Evolutionary conservation across 129 eudicot species (phyloP).

Genomic region (Chrysanthemum lavandulifolium): DNA sequence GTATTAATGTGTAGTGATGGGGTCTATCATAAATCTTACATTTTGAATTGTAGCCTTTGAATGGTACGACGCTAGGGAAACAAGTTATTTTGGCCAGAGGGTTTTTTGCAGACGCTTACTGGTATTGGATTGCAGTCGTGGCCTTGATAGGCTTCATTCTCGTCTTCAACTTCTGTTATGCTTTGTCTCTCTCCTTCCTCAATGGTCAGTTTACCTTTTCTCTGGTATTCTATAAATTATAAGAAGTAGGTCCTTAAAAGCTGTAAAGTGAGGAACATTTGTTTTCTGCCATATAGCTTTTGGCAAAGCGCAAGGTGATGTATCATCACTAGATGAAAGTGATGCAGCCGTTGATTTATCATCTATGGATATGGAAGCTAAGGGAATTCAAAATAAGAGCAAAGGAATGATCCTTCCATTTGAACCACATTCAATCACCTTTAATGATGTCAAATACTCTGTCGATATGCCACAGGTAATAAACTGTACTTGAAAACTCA

Average conservation of each 20-base stretch:
- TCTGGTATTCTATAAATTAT: not conserved
- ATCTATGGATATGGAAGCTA: slow-evolving; percentile 15
- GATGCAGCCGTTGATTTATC: slow-evolving; percentile 29
- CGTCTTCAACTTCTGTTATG: slow-evolving; percentile 40
- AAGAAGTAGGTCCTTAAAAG: not conserved
- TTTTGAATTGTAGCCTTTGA: slow-evolving; percentile 16
- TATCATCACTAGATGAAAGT: slow-evolving; percentile 27
- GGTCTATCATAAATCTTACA: not conserved
- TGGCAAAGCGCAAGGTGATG: slow-evolving; percentile 50
- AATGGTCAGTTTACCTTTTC: slow-evolving; percentile 42
- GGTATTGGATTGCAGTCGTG: slow-evolving; percentile 74
- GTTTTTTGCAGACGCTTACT: slow-evolving; percentile 51
- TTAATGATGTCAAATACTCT: slow-evolving; percentile 70
- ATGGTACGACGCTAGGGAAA: slow-evolving; percentile 41
- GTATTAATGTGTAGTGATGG: too few relatives aligned
- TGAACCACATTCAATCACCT: slow-evolving; percentile 74
- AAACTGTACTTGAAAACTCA: not conserved
- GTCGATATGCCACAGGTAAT: slow-evolving; percentile 95
- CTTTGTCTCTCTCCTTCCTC: slow-evolving; percentile 47
- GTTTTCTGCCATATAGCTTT: slow-evolving; percentile 48
- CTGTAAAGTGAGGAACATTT: not conserved
- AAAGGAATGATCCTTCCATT: slow-evolving; percentile 86
- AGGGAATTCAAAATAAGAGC: slow-evolving; percentile 29
- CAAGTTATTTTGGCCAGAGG: slow-evolving; percentile 49
- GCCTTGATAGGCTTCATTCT: slow-evolving; percentile 52